A percentile compares a stretch with the other conserved stretches of the same genome.
These are phyloP conservation scores for Striga asiatica DNA, from an alignment of 257 asterid species.

Conservation along the genomic window DNA sequence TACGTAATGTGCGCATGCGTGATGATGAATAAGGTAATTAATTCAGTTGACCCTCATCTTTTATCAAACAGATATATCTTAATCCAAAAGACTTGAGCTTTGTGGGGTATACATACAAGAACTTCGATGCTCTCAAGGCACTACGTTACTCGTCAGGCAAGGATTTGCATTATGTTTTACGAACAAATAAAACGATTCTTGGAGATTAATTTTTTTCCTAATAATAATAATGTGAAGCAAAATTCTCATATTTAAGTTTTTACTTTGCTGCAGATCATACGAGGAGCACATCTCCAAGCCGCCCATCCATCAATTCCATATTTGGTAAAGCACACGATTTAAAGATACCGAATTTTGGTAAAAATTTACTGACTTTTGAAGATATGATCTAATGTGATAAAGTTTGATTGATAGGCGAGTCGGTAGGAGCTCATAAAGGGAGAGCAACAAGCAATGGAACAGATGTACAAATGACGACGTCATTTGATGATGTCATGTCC, in stretches of 20 bases:
- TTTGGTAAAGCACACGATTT: conserved; percentile 29
- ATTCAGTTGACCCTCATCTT: conserved; percentile 12
- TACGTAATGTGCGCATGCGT: background rate
- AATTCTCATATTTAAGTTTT: too few relatives aligned
- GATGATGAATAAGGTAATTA: conserved; percentile 13
- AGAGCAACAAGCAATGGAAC: conserved; percentile 22
- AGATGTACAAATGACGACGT: conserved; percentile 40
- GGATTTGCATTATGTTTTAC: conserved; percentile 19
- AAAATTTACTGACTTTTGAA: background rate
- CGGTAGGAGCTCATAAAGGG: too few relatives aligned
- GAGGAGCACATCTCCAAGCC: conserved; percentile 46
- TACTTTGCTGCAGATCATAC: conserved; percentile 29
- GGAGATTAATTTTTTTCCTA: too few relatives aligned
- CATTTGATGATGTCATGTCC: conserved; percentile 50
- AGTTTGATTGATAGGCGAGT: conserved; percentile 25
- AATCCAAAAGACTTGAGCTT: conserved; percentile 83
- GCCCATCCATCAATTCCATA: conserved; percentile 39
- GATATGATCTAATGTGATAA: background rate
- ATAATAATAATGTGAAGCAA: too few relatives aligned
- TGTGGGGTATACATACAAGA: conserved; percentile 95
- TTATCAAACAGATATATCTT: conserved; percentile 41
- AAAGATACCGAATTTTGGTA: background rate
- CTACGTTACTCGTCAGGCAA: conserved; percentile 44
- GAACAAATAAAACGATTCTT: background rate
- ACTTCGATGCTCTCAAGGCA: conserved; percentile 87